Conservation (phyloP, 129 eudicot genomes). For the Calendula officinalis region DNA sequence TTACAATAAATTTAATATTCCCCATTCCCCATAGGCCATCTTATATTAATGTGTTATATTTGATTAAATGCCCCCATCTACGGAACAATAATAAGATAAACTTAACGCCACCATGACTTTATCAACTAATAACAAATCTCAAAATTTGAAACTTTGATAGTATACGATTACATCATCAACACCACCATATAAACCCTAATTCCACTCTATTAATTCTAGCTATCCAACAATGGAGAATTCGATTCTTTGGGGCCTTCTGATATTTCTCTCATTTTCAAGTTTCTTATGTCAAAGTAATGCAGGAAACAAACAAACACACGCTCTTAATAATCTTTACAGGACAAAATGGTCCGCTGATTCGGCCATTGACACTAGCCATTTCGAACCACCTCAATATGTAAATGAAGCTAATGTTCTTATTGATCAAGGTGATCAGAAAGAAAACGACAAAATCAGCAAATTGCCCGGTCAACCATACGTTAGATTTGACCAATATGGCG, state of each 20-base stretch:
- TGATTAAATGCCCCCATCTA: too few species aligned
- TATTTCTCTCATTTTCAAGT: conserved; percentile 28
- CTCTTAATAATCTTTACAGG: conserved; percentile 36
- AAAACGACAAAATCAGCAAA: conserved; percentile 49
- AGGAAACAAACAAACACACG: conserved; percentile 41
- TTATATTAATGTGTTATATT: too few species aligned
- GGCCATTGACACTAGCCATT: conserved; percentile 37
- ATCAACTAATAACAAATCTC: too few species aligned
- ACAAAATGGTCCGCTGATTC: conserved; percentile 32
- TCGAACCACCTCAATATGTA: conserved; percentile 24
- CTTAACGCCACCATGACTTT: too few species aligned
- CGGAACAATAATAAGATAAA: too few species aligned
- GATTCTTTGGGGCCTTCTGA: conserved; percentile 8
- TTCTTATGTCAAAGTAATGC: conserved; percentile 13
- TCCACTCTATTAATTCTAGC: not conserved
- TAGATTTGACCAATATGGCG: conserved; percentile 64
- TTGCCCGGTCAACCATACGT: conserved; percentile 79
- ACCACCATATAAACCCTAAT: conserved; percentile 1
- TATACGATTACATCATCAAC: not conserved
- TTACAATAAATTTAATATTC: too few species aligned
- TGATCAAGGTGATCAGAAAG: conserved; percentile 41
- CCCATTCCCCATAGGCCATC: too few species aligned
- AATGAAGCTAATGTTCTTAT: conserved; percentile 11
- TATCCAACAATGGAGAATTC: conserved; percentile 15
- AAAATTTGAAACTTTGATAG: too few species aligned